A percentile compares a stretch with the other conserved stretches of the same genome.
These are phyloP conservation scores for Beta macrorhiza DNA, from an alignment of 179 eudicot genomes.

Conservation along the genomic window DNA sequence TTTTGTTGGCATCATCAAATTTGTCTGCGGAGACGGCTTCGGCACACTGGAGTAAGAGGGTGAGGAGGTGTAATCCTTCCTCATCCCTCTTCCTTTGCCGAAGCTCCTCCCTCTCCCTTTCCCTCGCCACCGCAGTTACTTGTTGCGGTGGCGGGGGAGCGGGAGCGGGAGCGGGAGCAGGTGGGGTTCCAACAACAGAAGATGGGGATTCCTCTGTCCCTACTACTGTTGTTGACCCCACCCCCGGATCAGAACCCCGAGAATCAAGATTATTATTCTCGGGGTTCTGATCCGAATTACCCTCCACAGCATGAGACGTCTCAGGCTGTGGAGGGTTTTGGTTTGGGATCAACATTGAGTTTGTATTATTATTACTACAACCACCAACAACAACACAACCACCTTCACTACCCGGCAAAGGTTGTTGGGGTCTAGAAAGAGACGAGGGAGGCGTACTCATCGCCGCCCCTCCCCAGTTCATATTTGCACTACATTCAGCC, in stretches of 20 bases:
- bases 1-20: conserved; percentile 63
- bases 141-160: conserved; percentile 3
- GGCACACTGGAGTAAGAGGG: conserved; percentile 80
- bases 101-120: conserved; percentile 47
- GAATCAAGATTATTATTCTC: not conserved
- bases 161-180: not conserved
- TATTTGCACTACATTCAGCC: not conserved
- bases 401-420: not conserved
- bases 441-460: not conserved
- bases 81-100: conserved; percentile 62
- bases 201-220: conserved; percentile 16
- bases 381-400: not conserved
- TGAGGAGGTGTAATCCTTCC: conserved; percentile 75
- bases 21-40: conserved; percentile 78
- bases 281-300: not conserved
- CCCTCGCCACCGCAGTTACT: conserved; percentile 18
- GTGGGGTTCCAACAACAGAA: conserved; percentile 15
- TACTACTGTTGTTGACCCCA: not conserved
- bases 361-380: not conserved
- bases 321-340: not conserved
- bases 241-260: conserved; percentile 7
- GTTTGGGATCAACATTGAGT: not conserved
- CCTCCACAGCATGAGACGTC: not conserved
- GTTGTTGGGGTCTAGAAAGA: conserved; percentile 3
- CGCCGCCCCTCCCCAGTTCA: not conserved